Evolutionary conservation across 2,329 filamentous ascomycete genomes (phyloP).

Genomic region (Ramichloridium luteum): DNA sequence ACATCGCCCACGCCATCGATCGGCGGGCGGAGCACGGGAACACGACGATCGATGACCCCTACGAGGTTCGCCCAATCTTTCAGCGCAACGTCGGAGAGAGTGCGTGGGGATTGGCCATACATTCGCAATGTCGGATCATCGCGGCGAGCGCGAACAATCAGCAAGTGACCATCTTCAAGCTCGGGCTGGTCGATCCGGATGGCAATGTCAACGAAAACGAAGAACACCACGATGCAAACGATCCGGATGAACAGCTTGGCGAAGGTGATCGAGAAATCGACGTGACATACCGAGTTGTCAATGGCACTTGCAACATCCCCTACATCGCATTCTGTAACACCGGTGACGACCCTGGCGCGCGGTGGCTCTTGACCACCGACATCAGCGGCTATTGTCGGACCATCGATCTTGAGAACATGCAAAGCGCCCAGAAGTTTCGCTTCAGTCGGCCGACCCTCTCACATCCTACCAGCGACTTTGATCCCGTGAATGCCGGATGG

Average conservation of each 20-base stretch:
- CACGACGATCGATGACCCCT: conserved; percentile 9
- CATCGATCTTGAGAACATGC: conserved; percentile 18
- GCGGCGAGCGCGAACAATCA: conserved; percentile 70
- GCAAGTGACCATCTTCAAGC: conserved; percentile 46
- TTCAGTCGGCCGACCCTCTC: conserved; percentile 9
- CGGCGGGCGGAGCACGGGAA: conserved; percentile 16
- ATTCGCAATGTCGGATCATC: conserved; percentile 68
- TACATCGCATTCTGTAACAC: conserved; percentile 47
- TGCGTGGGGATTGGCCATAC: conserved; percentile 82
- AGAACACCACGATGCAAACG: conserved; percentile 1
- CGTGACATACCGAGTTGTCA: conserved; percentile 21
- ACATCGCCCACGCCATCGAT: conserved; percentile 24
- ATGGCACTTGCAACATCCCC: conserved; percentile 40
- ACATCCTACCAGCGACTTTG: conserved; percentile 12
- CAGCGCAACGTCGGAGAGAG: conserved; percentile 62
- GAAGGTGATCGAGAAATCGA: conserved; percentile 10
- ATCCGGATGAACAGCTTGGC: conserved; percentile 12
- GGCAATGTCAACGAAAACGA: conserved; percentile 6
- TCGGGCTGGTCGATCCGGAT: conserved; percentile 36
- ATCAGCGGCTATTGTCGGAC: conserved; percentile 30
- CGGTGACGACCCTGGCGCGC: conserved; percentile 41
- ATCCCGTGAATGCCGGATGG: conserved; percentile 26
- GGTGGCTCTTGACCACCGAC: conserved; percentile 46
- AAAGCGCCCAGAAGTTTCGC: conserved; percentile 15
- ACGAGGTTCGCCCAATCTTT: conserved; percentile 47